phyloP scores from a whole-genome alignment of 495 filamentous ascomycete genomes.

The Aspergillus homomorphus region DNA sequence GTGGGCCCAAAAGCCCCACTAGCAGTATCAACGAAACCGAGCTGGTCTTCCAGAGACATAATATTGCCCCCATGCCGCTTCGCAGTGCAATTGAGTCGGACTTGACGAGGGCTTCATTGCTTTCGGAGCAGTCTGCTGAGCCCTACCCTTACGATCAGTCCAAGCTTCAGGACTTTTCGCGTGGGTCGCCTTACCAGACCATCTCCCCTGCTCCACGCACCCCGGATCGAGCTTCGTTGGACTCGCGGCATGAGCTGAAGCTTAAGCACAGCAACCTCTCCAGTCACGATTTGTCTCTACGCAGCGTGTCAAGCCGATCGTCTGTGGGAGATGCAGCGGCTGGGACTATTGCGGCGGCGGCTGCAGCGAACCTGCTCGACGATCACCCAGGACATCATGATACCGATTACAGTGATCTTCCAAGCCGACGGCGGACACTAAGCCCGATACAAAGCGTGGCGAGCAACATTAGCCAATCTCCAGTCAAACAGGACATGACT shows the following conservation, averaged over 20 bases:
- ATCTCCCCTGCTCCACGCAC: slow-evolving; percentile 53
- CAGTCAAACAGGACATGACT: slow-evolving; percentile 15
- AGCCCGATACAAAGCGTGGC: slow-evolving; percentile 90
- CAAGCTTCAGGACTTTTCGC: slow-evolving; percentile 52
- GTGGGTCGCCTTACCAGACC: slow-evolving; percentile 50
- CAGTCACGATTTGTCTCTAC: slow-evolving; percentile 49
- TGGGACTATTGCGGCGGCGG: slow-evolving; percentile 46
- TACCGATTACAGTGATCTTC: slow-evolving; percentile 48
- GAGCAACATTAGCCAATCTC: slow-evolving; percentile 56
- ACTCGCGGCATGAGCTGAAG: slow-evolving; percentile 46
- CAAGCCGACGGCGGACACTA: slow-evolving; percentile 58
- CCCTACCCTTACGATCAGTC: slow-evolving; percentile 42
- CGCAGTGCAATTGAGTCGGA: slow-evolving; percentile 83
- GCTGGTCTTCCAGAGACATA: slow-evolving; percentile 59
- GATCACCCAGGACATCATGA: slow-evolving; percentile 39
- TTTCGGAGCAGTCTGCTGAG: slow-evolving; percentile 75
- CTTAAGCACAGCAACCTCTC: slow-evolving; percentile 61
- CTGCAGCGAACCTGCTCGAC: slow-evolving; percentile 43
- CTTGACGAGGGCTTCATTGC: slow-evolving; percentile 81
- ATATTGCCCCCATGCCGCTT: slow-evolving; percentile 77
- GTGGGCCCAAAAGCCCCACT: slow-evolving; percentile 39
- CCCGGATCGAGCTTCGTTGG: slow-evolving; percentile 50
- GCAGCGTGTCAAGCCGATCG: slow-evolving; percentile 48
- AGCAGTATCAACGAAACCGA: slow-evolving; percentile 57
- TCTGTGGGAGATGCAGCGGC: slow-evolving; percentile 46